Percentiles rank a stretch among this genome's conserved stretches.
These are phyloP conservation scores for Blastomyces parvus DNA, from an alignment of 2,329 filamentous ascomycete genomes.

Conservation along the genomic window DNA sequence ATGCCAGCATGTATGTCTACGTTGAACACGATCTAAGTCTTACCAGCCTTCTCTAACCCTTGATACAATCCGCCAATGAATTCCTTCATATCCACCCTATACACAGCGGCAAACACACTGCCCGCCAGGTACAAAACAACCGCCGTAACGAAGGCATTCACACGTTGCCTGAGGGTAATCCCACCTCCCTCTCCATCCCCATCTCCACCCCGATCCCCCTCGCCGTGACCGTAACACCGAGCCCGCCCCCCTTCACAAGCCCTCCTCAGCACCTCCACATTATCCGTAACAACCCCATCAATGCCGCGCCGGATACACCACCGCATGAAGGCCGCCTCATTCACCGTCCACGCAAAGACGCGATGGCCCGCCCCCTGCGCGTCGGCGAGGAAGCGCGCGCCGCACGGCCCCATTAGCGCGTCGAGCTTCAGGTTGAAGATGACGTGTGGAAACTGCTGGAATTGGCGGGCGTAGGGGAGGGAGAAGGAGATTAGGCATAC, in stretches of 20 bases:
- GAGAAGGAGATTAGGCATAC: constrained; percentile 37
- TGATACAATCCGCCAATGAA: not conserved
- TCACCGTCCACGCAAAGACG: constrained; percentile 80
- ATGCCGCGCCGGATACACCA: constrained; percentile 61
- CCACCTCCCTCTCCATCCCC: not conserved
- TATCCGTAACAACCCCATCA: constrained; percentile 79
- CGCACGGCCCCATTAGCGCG: constrained; percentile 58
- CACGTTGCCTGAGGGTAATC: not conserved
- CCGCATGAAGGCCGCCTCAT: constrained; percentile 66
- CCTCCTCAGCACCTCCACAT: constrained; percentile 43
- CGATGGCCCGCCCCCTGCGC: constrained; percentile 48
- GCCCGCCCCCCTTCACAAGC: constrained; percentile 4
- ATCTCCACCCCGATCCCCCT: too few relatives aligned
- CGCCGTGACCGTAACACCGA: not conserved
- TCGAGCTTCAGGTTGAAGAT: constrained; percentile 70
- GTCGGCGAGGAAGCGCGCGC: constrained; percentile 55
- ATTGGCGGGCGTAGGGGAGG: constrained; percentile 55
- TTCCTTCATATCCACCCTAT: not conserved
- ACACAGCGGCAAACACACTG: not conserved
- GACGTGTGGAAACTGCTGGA: constrained; percentile 57
- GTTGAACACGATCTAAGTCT: not conserved
- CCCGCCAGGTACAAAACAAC: not conserved
- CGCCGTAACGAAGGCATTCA: not conserved
- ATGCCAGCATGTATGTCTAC: too few relatives aligned
- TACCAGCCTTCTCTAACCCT: not conserved